phyloP scores from a whole-genome alignment of 2,329 filamentous ascomycete species.

The Sporothrix variecibatus region DNA sequence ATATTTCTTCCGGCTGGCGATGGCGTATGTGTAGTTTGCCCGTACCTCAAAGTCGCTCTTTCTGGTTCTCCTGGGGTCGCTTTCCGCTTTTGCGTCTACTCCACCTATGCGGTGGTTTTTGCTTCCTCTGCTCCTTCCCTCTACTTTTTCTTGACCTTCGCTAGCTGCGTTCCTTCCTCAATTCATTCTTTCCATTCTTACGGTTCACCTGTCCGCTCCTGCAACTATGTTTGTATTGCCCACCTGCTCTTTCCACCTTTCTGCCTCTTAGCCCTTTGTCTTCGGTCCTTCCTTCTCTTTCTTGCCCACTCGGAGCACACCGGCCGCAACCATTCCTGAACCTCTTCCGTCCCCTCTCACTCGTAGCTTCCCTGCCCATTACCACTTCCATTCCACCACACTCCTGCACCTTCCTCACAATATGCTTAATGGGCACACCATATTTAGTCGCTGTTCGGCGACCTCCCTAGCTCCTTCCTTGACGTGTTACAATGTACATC shows the following conservation, averaged over 20 bases:
- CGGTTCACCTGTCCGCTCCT: constrained; percentile 11
- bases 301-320: constrained; percentile 6
- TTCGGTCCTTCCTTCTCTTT: background rate
- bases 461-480: constrained; percentile 2
- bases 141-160: background rate
- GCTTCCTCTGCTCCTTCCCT: background rate
- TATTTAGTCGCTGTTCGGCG: background rate
- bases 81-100: constrained; percentile 12
- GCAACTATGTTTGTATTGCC: background rate
- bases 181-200: constrained; percentile 16
- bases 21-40: constrained; percentile 20
- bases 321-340: background rate
- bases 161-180: background rate
- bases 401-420: background rate
- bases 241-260: background rate
- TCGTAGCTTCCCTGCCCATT: background rate
- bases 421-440: background rate
- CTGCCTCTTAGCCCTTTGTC: background rate
- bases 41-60: constrained; percentile 15
- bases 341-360: background rate
- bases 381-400: background rate
- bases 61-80: constrained; percentile 18
- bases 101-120: constrained; percentile 12
- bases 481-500: background rate
- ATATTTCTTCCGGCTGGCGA: background rate